Evolutionary conservation across 257 asterid species (phyloP).

Genomic region (Ehretia macrophylla): DNA sequence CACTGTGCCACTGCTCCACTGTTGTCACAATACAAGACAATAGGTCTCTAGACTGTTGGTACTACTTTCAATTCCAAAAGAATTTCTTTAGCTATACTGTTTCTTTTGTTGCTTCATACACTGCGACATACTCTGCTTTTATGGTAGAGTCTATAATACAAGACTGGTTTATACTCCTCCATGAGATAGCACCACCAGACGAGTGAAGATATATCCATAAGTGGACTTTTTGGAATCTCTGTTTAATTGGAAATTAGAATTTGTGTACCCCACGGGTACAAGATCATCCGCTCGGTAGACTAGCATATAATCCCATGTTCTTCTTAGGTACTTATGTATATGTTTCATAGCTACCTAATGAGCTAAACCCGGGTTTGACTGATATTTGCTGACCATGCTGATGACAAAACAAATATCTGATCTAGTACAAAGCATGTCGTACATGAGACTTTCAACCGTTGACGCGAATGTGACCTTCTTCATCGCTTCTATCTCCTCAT

Average conservation of each 20-base stretch:
- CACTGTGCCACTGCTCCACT: not conserved
- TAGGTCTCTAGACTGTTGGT: not conserved
- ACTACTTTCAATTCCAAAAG: not conserved
- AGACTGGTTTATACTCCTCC: not conserved
- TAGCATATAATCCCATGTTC: not conserved
- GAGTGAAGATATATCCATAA: not conserved
- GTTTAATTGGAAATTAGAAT: not conserved
- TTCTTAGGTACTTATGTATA: not conserved
- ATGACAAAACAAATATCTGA: not conserved
- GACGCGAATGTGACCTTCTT: not conserved
- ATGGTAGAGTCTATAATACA: not conserved
- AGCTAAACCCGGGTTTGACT: not conserved
- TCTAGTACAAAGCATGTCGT: not conserved
- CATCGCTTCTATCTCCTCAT: not conserved
- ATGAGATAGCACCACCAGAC: not conserved
- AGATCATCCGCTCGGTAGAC: not conserved
- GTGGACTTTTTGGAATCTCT: not conserved
- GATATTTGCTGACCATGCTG: constrained; percentile 1
- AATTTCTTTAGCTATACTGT: not conserved
- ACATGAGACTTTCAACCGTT: not conserved
- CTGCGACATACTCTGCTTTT: not conserved
- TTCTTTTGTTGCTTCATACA: not conserved
- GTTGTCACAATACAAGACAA: not conserved
- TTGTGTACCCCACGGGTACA: not conserved
- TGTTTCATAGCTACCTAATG: not conserved